A percentile compares a stretch with the other conserved stretches of the same genome.
phyloP scores from a whole-genome alignment of 2,329 filamentous ascomycete genomes.

The Furcasterigmium sp. region DNA sequence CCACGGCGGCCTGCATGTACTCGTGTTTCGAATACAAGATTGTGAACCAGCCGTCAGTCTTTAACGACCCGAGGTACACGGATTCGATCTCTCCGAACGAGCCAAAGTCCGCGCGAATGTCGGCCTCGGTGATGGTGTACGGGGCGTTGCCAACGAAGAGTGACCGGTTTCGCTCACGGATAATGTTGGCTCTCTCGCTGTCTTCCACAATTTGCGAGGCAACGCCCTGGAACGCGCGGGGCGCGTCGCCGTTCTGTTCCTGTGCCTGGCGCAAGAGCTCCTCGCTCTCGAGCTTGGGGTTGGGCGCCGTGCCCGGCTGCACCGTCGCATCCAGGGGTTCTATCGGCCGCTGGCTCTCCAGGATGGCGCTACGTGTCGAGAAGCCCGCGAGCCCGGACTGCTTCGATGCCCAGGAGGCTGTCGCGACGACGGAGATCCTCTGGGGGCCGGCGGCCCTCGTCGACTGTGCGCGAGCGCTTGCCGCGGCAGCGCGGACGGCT shows the following conservation, averaged over 20 bases:
- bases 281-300: not conserved
- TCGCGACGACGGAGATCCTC: not conserved
- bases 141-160: conserved; percentile 66
- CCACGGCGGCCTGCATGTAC: conserved; percentile 1
- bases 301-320: not conserved
- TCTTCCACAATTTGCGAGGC: too few species aligned
- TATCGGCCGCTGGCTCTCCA: not conserved
- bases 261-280: not conserved
- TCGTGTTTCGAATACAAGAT: conserved; percentile 6
- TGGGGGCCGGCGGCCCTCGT: not conserved
- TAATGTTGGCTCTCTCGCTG: too few species aligned
- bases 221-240: too few species aligned
- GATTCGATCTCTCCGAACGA: conserved; percentile 27
- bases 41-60: conserved; percentile 7
- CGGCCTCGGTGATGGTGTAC: conserved; percentile 59
- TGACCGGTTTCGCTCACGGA: not conserved
- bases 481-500: not conserved
- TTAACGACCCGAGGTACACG: not conserved
- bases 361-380: not conserved
- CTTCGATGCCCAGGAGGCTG: too few species aligned
- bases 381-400: too few species aligned
- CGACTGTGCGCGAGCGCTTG: too few species aligned
- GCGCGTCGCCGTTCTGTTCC: conserved; percentile 19
- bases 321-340: not conserved
- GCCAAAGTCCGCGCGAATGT: conserved; percentile 54